A percentile compares a stretch with the other conserved stretches of the same genome.
These are phyloP conservation scores for Mycena sanguinolenta DNA, from an alignment of 768 basidiomycete species.

Conservation along the genomic window DNA sequence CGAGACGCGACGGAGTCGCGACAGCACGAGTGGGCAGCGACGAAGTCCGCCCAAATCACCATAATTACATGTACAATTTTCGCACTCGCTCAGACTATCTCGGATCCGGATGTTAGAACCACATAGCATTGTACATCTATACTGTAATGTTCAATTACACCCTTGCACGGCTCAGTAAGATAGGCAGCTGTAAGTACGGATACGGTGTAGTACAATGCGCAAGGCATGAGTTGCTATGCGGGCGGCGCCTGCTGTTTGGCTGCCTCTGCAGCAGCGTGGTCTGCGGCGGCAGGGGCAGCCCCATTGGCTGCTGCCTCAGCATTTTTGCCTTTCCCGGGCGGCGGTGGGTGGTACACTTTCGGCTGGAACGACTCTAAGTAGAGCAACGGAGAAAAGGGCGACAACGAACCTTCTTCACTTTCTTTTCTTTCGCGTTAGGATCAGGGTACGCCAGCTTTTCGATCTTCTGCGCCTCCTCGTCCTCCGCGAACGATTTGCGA, in stretches of 20 bases:
- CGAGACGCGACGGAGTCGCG: conserved; percentile 78
- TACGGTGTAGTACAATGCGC: not conserved
- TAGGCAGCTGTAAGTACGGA: not conserved
- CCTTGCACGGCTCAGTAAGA: not conserved
- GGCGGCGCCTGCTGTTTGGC: conserved; percentile 17
- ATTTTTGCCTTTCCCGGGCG: conserved; percentile 83
- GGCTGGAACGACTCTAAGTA: conserved; percentile 56
- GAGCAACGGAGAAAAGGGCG: not conserved
- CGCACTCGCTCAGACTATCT: conserved; percentile 7
- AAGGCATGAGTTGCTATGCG: conserved; percentile 25
- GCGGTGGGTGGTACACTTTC: conserved; percentile 87
- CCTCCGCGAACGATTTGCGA: conserved; percentile 78
- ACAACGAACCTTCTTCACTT: conserved; percentile 71
- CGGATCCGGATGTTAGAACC: not conserved
- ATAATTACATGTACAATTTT: conserved; percentile 5
- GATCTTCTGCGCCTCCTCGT: conserved; percentile 84
- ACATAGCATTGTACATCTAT: no score
- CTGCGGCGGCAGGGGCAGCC: conserved; percentile 17
- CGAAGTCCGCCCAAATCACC: conserved; percentile 22
- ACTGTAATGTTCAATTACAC: conserved; percentile 10
- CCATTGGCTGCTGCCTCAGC: conserved; percentile 45
- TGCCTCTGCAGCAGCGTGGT: conserved; percentile 15
- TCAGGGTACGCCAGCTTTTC: conserved; percentile 89
- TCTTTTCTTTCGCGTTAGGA: conserved; percentile 70
- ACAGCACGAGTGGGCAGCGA: conserved; percentile 23